Base-by-base conservation (phyloP, 2,329 filamentous ascomycete species). In the Botrytis porri region DNA sequence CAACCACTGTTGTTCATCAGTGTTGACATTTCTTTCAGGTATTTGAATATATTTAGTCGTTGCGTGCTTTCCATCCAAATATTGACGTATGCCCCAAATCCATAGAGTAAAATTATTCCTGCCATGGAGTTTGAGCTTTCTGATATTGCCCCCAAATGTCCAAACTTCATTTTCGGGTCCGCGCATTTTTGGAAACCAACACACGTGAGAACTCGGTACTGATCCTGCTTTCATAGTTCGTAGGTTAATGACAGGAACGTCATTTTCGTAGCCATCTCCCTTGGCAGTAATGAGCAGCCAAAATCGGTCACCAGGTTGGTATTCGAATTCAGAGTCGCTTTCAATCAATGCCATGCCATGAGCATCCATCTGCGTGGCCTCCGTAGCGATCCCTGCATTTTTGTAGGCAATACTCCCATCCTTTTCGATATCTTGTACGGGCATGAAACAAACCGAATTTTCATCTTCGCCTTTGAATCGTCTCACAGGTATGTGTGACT, bases 191-290 rank as follows among this genome's bases (percentile, higher is more conserved):
- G 75, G 76, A 37, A 74, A 74, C 77, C 77, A 79, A 61, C 76
- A 78, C 16, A 77, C 78, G 60, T 77, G 71, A 32, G 75, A 65
- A 35, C 77, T 43, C 16, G 39, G 48, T 25, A 80, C 71, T 1
- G 14, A 67, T 3, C 77, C 78, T n/a, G 54, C 61, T 32, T 75
- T 51, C 54, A 45, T 74, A 2, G 75, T 78, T n/a, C 63, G 61
- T 57, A 78, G 70, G 51, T 79, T 80, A 67, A 80, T 77, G 4
- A 80, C 77, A 22, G 75, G 74, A 12, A 76, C 75, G 12, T 51
- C 60, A 5, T 41, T 43, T 29, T 74, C 59, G 48, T 74, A 69
- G 5, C 57, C 54, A 2, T 62, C 54, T 20, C 71, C 72, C 3
- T 73, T 70, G 20, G 66, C 45, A 20, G 62, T 70, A 18, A 76